These are phyloP conservation scores for Pseudoneurospora amorphoporcata DNA, from an alignment of 495 filamentous ascomycete genomes.

Conservation along the genomic window DNA sequence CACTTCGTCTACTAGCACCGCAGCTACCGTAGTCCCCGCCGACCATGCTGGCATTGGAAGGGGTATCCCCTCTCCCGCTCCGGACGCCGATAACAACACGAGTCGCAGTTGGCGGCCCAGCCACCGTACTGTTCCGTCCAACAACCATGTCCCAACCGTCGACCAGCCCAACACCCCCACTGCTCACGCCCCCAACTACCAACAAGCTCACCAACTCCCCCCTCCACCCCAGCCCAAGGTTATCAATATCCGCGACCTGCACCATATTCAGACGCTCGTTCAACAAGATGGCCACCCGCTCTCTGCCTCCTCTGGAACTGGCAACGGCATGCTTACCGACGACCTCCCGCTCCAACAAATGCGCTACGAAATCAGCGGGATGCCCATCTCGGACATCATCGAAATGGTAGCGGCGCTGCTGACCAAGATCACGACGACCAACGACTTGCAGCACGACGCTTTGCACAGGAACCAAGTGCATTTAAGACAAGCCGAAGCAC, in stretches of 20 bases:
- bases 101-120: background rate
- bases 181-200: background rate
- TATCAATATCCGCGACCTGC: slow-evolving; percentile 70
- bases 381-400: slow-evolving; percentile 96
- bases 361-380: slow-evolving; percentile 92
- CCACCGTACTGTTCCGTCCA: background rate
- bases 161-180: slow-evolving; percentile 9
- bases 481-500: slow-evolving; percentile 34
- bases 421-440: slow-evolving; percentile 96
- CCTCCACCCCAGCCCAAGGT: background rate
- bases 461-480: slow-evolving; percentile 38
- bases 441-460: slow-evolving; percentile 83
- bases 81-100: slow-evolving; percentile 20
- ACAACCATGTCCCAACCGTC: background rate
- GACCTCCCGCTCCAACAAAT: slow-evolving; percentile 40
- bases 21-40: slow-evolving; percentile 18
- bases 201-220: background rate
- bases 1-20: slow-evolving; percentile 26
- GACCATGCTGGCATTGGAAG: slow-evolving; percentile 6
- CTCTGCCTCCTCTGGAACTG: slow-evolving; percentile 18
- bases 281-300: slow-evolving; percentile 50
- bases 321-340: slow-evolving; percentile 34
- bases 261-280: slow-evolving; percentile 83
- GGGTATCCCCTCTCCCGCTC: slow-evolving; percentile 53
- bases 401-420: slow-evolving; percentile 99